Evolutionary conservation across 768 basidiomycete species (phyloP).

Genomic region (Lentinula aciculospora): DNA sequence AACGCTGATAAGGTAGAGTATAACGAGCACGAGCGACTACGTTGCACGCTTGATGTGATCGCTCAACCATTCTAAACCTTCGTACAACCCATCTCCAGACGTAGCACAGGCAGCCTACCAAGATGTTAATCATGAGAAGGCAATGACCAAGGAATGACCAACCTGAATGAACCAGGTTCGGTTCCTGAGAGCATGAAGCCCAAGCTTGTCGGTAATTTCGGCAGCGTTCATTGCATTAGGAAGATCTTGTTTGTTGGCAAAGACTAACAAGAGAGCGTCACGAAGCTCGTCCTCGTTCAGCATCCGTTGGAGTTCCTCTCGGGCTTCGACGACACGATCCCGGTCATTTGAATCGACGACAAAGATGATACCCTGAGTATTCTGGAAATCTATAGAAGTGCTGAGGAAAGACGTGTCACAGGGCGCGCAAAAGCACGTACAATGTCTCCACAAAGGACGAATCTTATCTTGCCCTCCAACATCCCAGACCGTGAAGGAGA

Average conservation of each 20-base stretch:
- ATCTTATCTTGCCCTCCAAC: constrained; percentile 99
- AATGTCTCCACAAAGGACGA: constrained; percentile 99
- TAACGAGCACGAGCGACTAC: constrained; percentile 37
- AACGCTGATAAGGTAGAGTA: constrained; percentile 45
- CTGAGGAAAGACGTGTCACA: constrained; percentile 12
- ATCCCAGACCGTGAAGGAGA: constrained; percentile 99
- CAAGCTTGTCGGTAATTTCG: constrained; percentile 99
- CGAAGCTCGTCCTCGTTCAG: constrained; percentile 99
- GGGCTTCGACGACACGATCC: constrained; percentile 98
- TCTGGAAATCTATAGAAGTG: constrained; percentile 87
- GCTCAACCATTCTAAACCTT: constrained; percentile 96
- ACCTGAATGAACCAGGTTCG: constrained; percentile 98
- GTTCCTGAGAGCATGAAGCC: constrained; percentile 94
- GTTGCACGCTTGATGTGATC: constrained; percentile 83
- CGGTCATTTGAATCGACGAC: constrained; percentile 99
- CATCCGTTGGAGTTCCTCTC: constrained; percentile 99
- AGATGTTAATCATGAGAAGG: background rate
- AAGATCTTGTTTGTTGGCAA: constrained; percentile 99
- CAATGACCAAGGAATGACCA: constrained; percentile 19
- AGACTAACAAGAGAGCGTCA: constrained; percentile 96
- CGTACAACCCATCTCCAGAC: constrained; percentile 96
- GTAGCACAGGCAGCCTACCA: constrained; percentile 93
- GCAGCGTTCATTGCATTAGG: constrained; percentile 99
- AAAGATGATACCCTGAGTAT: constrained; percentile 99
- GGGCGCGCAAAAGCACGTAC: constrained; percentile 46